A percentile compares a stretch with the other conserved stretches of the same genome.
Conservation (phyloP, 441 rosid species). For the Adansonia grandidieri region DNA sequence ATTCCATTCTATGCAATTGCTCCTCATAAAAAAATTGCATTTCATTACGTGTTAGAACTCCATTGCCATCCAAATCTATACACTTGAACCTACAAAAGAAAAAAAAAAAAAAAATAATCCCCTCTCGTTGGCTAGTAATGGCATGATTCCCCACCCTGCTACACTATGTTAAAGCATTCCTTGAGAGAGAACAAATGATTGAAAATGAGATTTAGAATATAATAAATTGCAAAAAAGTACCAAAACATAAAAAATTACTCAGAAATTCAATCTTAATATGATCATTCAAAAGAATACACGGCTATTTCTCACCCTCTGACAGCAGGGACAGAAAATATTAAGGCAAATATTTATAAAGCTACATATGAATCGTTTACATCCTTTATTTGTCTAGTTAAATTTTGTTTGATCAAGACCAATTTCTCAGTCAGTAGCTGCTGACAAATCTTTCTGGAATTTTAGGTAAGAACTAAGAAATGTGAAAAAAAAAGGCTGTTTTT, state of each 20-base stretch:
- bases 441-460: constrained; percentile 11
- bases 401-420: constrained; percentile 7
- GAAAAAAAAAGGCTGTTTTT: neutral
- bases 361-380: neutral
- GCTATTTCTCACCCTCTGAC: constrained; percentile 3
- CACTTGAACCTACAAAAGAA: constrained; percentile 79
- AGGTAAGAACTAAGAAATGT: neutral
- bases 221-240: neutral
- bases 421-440: constrained; percentile 2
- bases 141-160: neutral
- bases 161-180: constrained; percentile 10
- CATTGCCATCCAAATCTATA: constrained; percentile 96
- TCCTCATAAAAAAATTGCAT: constrained; percentile 97
- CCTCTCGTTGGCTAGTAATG: neutral
- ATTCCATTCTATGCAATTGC: constrained; percentile 97
- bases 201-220: neutral
- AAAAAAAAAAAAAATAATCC: neutral
- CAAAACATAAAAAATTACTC: neutral
- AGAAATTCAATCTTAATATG: neutral
- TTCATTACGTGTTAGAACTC: constrained; percentile 82
- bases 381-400: neutral
- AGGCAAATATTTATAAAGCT: neutral
- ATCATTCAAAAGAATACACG: neutral
- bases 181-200: neutral
- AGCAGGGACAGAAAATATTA: constrained; percentile 6